phyloP scores from a whole-genome alignment of 2,329 filamentous ascomycete genomes.

The Sporothrix phasma region DNA sequence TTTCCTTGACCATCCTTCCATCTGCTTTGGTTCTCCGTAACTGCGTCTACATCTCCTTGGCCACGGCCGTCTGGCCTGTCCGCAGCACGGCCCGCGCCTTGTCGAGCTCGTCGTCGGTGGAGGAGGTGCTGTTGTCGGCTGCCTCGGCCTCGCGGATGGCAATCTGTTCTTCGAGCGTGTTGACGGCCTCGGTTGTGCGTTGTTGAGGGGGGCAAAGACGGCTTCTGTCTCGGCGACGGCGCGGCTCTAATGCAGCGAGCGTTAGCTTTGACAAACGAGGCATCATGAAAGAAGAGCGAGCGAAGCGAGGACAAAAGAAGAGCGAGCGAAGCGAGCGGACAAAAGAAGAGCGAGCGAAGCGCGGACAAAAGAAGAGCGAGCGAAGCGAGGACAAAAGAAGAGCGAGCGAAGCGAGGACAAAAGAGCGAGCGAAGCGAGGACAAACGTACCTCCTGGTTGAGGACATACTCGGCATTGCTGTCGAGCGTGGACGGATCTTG shows the following conservation, averaged over 20 bases:
- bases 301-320: background rate
- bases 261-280: background rate
- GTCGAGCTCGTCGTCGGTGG: constrained; percentile 38
- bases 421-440: background rate
- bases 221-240: constrained; percentile 81
- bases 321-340: background rate
- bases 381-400: background rate
- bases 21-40: background rate
- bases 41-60: constrained; percentile 18
- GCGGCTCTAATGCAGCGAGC: constrained; percentile 49
- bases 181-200: constrained; percentile 61
- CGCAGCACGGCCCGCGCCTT: constrained; percentile 45
- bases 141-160: constrained; percentile 46
- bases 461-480: constrained; percentile 64
- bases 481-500: constrained; percentile 43
- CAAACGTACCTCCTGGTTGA: constrained; percentile 73
- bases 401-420: background rate
- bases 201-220: constrained; percentile 62
- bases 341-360: background rate
- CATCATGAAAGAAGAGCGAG: background rate
- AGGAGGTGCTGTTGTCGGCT: constrained; percentile 19
- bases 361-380: background rate
- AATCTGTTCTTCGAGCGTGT: constrained; percentile 66
- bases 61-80: constrained; percentile 36
- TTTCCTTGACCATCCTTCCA: background rate